phyloP scores from a whole-genome alignment of 345 rosid species.

The Cardamine occulta region DNA sequence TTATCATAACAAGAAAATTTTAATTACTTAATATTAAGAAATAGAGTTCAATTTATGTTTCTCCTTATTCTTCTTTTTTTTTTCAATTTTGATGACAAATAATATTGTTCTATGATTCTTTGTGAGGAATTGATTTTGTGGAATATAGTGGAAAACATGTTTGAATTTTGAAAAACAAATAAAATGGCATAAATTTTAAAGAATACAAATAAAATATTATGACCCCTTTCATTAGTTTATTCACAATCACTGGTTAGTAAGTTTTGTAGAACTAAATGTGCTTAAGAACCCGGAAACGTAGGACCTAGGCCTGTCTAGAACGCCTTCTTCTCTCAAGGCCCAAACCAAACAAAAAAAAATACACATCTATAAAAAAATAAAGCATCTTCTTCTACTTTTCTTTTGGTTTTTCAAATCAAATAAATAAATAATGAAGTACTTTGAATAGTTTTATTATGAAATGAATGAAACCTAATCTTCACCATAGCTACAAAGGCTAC shows the following conservation, averaged over 20 bases:
- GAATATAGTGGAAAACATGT: not conserved
- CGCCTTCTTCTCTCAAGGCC: not conserved
- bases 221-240: not conserved
- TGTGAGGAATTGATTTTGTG: too few relatives aligned
- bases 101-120: too few relatives aligned
- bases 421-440: not conserved
- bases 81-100: not conserved
- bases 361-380: not conserved
- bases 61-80: not conserved
- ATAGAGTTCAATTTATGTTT: not conserved
- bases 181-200: not conserved
- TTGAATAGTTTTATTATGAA: not conserved
- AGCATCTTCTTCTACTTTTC: not conserved
- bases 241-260: not conserved
- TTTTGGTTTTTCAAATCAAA: not conserved
- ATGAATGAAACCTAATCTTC: slow-evolving; percentile 20
- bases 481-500: slow-evolving; percentile 10
- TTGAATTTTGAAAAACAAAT: not conserved
- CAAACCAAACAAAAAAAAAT: not conserved
- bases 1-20: not conserved
- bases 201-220: too few relatives aligned
- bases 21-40: not conserved
- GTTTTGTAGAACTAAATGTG: not conserved
- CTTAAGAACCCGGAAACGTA: too few relatives aligned
- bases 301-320: too few relatives aligned